These are phyloP conservation scores for Leptographium procerum DNA, from an alignment of 2,329 filamentous ascomycete species.

Conservation along the genomic window DNA sequence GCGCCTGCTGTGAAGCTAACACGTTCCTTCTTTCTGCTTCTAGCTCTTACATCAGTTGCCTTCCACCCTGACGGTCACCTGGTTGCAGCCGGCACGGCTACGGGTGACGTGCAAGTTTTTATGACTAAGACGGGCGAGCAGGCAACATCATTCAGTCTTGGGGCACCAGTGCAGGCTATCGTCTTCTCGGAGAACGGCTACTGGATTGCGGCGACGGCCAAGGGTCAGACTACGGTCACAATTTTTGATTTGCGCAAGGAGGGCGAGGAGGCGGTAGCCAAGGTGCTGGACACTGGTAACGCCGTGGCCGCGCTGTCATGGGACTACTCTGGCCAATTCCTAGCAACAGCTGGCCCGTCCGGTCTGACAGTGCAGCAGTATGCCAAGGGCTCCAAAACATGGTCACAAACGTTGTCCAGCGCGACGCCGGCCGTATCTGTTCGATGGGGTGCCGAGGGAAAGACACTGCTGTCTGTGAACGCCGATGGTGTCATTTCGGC, in stretches of 20 bases:
- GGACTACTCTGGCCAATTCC: conserved; percentile 93
- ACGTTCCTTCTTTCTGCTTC: not conserved
- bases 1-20: conserved; percentile 1
- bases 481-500: conserved; percentile 65
- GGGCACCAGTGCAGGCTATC: conserved; percentile 61
- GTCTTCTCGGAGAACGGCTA: conserved; percentile 94
- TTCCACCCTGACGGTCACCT: conserved; percentile 98
- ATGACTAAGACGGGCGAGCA: conserved; percentile 70
- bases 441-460: conserved; percentile 66
- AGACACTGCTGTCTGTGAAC: conserved; percentile 64
- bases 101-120: conserved; percentile 78
- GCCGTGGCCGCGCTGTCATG: conserved; percentile 71
- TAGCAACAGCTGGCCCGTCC: conserved; percentile 68
- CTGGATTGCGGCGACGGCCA: conserved; percentile 78
- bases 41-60: conserved; percentile 62
- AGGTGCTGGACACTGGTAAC: conserved; percentile 76
- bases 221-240: conserved; percentile 66
- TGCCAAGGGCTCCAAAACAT: conserved; percentile 73
- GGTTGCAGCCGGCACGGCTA: conserved; percentile 69
- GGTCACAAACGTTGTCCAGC: conserved; percentile 75
- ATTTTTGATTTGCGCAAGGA: conserved; percentile 92
- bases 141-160: conserved; percentile 62
- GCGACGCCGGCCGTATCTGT: conserved; percentile 63
- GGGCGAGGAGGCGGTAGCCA: conserved; percentile 66
- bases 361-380: conserved; percentile 86